A percentile compares a stretch with the other conserved stretches of the same genome.
These are phyloP conservation scores for Zygosaccharomyces pseudobailii DNA, from an alignment of 1,139 yeast genomes.

Conservation along the genomic window DNA sequence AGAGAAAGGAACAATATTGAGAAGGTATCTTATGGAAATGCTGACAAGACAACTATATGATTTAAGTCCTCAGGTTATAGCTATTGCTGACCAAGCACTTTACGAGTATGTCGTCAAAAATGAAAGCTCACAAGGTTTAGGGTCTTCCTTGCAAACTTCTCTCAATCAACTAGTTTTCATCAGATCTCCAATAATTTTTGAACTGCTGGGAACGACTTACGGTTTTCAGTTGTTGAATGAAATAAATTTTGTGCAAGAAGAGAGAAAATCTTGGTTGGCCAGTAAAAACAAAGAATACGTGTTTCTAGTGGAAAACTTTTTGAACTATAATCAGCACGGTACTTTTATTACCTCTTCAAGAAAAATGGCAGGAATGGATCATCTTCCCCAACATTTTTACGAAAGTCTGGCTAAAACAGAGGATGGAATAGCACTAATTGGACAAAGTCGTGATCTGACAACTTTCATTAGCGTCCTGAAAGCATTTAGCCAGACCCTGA, in stretches of 20 bases:
- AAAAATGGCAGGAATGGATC: conserved; percentile 4
- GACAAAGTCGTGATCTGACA: conserved; percentile 45
- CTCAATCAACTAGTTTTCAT: conserved; percentile 34
- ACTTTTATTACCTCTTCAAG: conserved; percentile 1
- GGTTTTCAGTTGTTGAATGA: conserved; percentile 53
- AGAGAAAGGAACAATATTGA: conserved; percentile 12
- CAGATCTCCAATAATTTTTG: conserved; percentile 43
- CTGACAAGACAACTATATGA: conserved; percentile 72
- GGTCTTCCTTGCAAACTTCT: conserved; percentile 25
- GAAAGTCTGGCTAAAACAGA: conserved; percentile 75
- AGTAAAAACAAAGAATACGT: conserved; percentile 54
- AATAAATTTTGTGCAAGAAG: conserved; percentile 50
- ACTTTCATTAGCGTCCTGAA: conserved; percentile 41
- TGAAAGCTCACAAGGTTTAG: conserved; percentile 31
- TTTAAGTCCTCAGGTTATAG: conserved; percentile 51
- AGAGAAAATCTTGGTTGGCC: conserved; percentile 53
- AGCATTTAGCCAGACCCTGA: conserved; percentile 31
- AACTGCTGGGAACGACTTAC: conserved; percentile 48
- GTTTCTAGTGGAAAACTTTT: conserved; percentile 42
- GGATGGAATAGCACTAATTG: conserved; percentile 60
- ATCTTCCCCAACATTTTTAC: conserved; percentile 66
- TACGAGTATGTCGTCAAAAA: conserved; percentile 42
- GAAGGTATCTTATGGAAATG: conserved; percentile 41
- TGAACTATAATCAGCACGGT: conserved; percentile 16
- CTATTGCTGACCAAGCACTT: conserved; percentile 50